Evolutionary conservation across 208 protist genomes (phyloP).

Genomic region (Novymonas esmeraldas): DNA sequence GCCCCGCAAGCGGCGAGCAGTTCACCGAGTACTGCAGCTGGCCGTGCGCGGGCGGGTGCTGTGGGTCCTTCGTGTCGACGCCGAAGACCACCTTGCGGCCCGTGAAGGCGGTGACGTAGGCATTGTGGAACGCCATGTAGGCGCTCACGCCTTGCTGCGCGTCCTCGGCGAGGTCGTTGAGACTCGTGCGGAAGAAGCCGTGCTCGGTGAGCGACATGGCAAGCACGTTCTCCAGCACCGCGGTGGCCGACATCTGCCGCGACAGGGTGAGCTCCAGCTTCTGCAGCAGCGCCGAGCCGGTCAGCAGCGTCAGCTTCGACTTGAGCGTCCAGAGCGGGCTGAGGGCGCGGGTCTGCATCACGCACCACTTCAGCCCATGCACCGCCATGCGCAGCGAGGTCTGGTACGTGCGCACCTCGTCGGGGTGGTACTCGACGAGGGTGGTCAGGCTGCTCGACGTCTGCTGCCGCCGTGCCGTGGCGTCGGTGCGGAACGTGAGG

Average conservation of each 20-base stretch:
- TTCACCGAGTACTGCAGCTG: slow-evolving; percentile 54
- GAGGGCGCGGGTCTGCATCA: slow-evolving; percentile 46
- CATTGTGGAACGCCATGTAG: slow-evolving; percentile 53
- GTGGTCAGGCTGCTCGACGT: slow-evolving; percentile 36
- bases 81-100: slow-evolving; percentile 42
- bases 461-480: slow-evolving; percentile 24
- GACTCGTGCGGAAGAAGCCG: slow-evolving; percentile 54
- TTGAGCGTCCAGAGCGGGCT: slow-evolving; percentile 62
- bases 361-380: slow-evolving; percentile 44
- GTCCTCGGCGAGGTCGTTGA: slow-evolving; percentile 32
- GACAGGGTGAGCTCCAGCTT: slow-evolving; percentile 62
- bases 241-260: slow-evolving; percentile 60
- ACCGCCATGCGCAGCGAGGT: slow-evolving; percentile 44
- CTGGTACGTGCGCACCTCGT: slow-evolving; percentile 43
- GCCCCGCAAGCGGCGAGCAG: slow-evolving; percentile 44
- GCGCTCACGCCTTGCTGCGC: slow-evolving; percentile 41
- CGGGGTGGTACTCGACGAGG: slow-evolving; percentile 35
- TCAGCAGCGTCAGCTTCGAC: slow-evolving; percentile 50
- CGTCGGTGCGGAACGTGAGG: slow-evolving; percentile 46
- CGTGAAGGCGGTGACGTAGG: slow-evolving; percentile 42
- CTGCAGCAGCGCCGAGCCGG: slow-evolving; percentile 42
- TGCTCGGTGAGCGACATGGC: slow-evolving; percentile 57
- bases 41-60: slow-evolving; percentile 38
- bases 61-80: slow-evolving; percentile 31
- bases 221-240: slow-evolving; percentile 62